Conservation (phyloP, 2,329 filamentous ascomycete species). For the Keithomyces neogunnii region DNA sequence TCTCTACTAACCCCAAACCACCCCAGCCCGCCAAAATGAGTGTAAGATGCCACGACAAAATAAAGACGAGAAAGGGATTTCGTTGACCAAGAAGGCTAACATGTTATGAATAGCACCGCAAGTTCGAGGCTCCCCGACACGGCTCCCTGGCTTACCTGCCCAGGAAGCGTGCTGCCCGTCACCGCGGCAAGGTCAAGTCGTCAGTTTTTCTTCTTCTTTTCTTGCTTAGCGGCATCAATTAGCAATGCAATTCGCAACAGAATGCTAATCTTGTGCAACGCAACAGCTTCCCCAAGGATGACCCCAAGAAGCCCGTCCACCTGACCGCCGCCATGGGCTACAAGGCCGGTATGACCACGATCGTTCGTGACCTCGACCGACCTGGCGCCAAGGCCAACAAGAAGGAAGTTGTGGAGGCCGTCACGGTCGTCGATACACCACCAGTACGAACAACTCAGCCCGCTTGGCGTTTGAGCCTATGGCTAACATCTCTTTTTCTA, state of each 20-base stretch:
- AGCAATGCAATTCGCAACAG: not conserved
- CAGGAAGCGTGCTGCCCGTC: slow-evolving; percentile 85
- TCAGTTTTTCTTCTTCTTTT: slow-evolving; percentile 40
- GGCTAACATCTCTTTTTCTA: slow-evolving; percentile 60
- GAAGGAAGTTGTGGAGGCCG: slow-evolving; percentile 91
- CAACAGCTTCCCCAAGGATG: slow-evolving; percentile 98
- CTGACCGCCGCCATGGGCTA: slow-evolving; percentile 97
- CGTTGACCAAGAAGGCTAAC: slow-evolving; percentile 4
- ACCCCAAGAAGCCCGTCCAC: slow-evolving; percentile 99
- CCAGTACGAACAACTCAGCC: slow-evolving; percentile 86
- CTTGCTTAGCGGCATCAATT: not conserved
- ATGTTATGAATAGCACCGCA: slow-evolving; percentile 35
- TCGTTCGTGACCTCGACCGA: slow-evolving; percentile 98
- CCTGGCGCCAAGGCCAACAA: slow-evolving; percentile 99
- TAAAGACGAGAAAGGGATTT: not conserved
- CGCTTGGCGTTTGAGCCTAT: slow-evolving; percentile 67
- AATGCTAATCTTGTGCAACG: not conserved
- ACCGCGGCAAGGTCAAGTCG: slow-evolving; percentile 98
- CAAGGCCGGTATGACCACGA: slow-evolving; percentile 99
- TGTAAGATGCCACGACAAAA: slow-evolving; percentile 20
- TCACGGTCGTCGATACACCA: slow-evolving; percentile 84
- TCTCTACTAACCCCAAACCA: slow-evolving; percentile 29
- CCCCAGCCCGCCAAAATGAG: slow-evolving; percentile 31
- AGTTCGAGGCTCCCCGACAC: slow-evolving; percentile 83
- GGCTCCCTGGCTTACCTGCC: slow-evolving; percentile 84